Percentiles rank a stretch among this genome's conserved stretches.
These are phyloP conservation scores for Cercospora sp. DNA, from an alignment of 2,329 filamentous ascomycete species.

Conservation along the genomic window DNA sequence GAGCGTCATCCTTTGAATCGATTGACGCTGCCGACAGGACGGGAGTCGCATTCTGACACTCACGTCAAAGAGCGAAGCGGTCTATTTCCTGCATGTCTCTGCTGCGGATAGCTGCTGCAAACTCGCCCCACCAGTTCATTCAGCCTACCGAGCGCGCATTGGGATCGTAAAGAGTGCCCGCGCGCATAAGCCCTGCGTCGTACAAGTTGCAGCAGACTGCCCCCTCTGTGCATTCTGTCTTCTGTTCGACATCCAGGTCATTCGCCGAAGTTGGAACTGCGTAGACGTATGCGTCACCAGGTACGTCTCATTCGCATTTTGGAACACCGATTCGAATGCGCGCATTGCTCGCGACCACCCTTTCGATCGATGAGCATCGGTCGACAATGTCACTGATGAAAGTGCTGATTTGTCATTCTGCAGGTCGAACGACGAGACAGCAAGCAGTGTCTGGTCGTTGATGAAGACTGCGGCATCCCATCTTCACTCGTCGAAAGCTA, in stretches of 20 bases:
- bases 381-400: constrained; percentile 25
- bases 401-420: background rate
- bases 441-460: constrained; percentile 38
- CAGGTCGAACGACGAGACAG: constrained; percentile 33
- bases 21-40: constrained; percentile 24
- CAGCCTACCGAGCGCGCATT: constrained; percentile 25
- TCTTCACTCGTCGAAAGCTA: constrained; percentile 36
- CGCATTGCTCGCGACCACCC: constrained; percentile 22
- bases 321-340: constrained; percentile 8
- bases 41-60: constrained; percentile 31
- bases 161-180: constrained; percentile 20
- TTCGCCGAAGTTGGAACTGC: constrained; percentile 34
- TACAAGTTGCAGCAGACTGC: constrained; percentile 40
- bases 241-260: constrained; percentile 29
- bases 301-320: constrained; percentile 32
- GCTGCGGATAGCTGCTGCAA: constrained; percentile 38
- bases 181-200: constrained; percentile 34
- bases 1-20: constrained; percentile 29
- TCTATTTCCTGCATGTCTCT: constrained; percentile 38
- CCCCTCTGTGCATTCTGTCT: constrained; percentile 24
- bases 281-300: constrained; percentile 40
- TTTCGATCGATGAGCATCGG: background rate
- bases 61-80: constrained; percentile 33
- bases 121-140: constrained; percentile 30
- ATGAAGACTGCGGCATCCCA: constrained; percentile 41